Conservation (phyloP, 2,329 filamentous ascomycete genomes). For the Lachnellula arida region DNA sequence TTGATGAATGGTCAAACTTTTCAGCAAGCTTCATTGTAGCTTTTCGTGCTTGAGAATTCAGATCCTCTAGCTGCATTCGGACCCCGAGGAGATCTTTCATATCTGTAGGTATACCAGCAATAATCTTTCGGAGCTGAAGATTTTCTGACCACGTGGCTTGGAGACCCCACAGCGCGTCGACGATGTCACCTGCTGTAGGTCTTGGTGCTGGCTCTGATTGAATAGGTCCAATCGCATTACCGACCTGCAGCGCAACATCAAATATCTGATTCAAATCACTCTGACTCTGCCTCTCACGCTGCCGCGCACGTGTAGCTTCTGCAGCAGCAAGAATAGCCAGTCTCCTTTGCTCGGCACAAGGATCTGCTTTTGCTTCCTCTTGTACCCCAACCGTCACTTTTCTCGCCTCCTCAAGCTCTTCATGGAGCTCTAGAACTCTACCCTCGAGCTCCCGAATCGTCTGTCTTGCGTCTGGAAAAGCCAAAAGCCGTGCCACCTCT, state of each 20-base stretch:
- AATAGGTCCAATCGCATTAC: not conserved
- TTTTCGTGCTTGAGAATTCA: not conserved
- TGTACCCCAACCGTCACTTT: not conserved
- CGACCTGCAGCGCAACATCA: not conserved
- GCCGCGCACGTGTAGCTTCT: not conserved
- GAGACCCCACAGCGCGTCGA: not conserved
- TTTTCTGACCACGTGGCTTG: not conserved
- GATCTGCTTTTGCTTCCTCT: not conserved
- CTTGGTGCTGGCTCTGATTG: not conserved
- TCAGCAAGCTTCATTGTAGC: not conserved
- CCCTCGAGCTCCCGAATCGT: not conserved
- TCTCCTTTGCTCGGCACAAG: too few relatives aligned
- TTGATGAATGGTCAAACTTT: not conserved
- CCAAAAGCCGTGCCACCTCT: not conserved
- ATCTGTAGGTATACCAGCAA: not conserved
- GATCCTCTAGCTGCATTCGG: not conserved
- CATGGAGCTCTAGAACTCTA: not conserved
- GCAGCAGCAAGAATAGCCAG: too few relatives aligned
- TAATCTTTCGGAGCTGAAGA: not conserved
- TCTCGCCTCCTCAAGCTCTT: not conserved
- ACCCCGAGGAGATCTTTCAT: not conserved
- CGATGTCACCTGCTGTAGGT: not conserved
- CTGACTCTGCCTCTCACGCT: not conserved
- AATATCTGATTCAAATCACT: not conserved
- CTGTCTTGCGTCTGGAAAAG: not conserved